Evolutionary conservation across 2,329 filamentous ascomycete genomes (phyloP).

Genomic region (Elsinoe australis): DNA sequence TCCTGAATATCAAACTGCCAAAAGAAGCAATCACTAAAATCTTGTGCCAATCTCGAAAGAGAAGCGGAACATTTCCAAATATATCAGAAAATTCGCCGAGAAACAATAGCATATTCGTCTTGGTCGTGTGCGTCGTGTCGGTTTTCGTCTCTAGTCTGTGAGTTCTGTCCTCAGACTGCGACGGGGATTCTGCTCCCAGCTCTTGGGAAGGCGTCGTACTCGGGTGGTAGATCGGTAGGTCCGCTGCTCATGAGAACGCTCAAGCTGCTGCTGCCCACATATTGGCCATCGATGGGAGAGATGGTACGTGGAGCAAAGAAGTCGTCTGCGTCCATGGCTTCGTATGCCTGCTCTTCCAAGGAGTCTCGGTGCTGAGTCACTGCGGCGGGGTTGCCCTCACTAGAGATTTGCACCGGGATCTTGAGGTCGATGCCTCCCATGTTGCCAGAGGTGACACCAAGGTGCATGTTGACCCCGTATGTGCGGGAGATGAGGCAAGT

Average conservation of each 20-base stretch:
- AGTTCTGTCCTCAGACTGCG: background rate
- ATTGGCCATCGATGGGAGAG: constrained; percentile 26
- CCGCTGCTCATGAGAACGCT: background rate
- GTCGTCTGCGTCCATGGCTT: constrained; percentile 25
- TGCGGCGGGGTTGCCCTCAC: constrained; percentile 17
- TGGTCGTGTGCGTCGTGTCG: background rate
- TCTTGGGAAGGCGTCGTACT: constrained; percentile 15
- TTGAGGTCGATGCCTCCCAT: constrained; percentile 37
- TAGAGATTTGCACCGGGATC: constrained; percentile 40
- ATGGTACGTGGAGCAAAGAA: constrained; percentile 33
- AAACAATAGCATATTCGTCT: constrained; percentile 9
- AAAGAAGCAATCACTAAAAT: too few relatives aligned
- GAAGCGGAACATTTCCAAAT: background rate
- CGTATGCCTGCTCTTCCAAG: constrained; percentile 23
- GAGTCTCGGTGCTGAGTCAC: constrained; percentile 20
- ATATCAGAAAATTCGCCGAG: constrained; percentile 3
- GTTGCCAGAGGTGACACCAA: constrained; percentile 48
- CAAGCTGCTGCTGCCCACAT: constrained; percentile 24
- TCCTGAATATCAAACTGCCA: too few relatives aligned
- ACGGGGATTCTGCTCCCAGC: constrained; percentile 1
- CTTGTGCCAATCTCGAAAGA: background rate
- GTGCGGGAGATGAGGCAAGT: constrained; percentile 57
- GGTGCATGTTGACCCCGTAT: constrained; percentile 53
- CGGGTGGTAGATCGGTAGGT: constrained; percentile 11
- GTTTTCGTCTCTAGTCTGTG: too few relatives aligned